These are phyloP conservation scores for Chaetomium sp. DNA, from an alignment of 2,329 filamentous ascomycete species.

Conservation along the genomic window DNA sequence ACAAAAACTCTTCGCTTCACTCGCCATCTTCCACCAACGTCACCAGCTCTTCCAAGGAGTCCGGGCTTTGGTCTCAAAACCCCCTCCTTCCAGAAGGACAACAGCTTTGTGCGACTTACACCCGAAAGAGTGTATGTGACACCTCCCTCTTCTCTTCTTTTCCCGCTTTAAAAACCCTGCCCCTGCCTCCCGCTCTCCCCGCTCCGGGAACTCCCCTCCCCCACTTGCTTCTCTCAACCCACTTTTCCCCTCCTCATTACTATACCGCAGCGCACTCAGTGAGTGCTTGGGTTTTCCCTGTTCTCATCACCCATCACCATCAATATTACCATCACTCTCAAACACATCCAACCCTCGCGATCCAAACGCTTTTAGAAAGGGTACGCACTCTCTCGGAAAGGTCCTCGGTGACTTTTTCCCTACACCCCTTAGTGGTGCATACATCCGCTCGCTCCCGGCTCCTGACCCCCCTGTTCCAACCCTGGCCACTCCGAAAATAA, in stretches of 20 bases:
- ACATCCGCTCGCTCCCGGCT: too few species aligned
- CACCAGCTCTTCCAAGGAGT: slow-evolving; percentile 6
- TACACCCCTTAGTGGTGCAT: too few species aligned
- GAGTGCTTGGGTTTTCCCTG: background rate
- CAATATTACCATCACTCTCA: slow-evolving; percentile 2
- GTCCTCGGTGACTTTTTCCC: too few species aligned
- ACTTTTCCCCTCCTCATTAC: slow-evolving; percentile 7
- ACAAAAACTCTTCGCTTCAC: background rate
- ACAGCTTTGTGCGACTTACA: slow-evolving; percentile 24
- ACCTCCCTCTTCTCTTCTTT: slow-evolving; percentile 15
- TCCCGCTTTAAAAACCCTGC: slow-evolving; percentile 12
- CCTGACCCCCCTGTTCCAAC: background rate
- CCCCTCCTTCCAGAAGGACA: slow-evolving; percentile 23
- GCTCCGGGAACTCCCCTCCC: slow-evolving; percentile 6
- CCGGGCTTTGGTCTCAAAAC: slow-evolving; percentile 19
- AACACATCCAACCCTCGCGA: slow-evolving; percentile 5
- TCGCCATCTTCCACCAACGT: slow-evolving; percentile 7
- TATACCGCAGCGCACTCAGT: slow-evolving; percentile 5
- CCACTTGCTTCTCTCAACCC: slow-evolving; percentile 18
- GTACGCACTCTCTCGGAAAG: background rate
- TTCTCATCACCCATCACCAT: slow-evolving; percentile 1
- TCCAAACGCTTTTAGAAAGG: background rate
- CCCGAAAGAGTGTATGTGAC: slow-evolving; percentile 22
- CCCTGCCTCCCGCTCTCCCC: slow-evolving; percentile 15
- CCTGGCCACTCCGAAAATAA: slow-evolving; percentile 22